phyloP scores from a whole-genome alignment of 2,329 filamentous ascomycete species.

The Cercospora sp. region DNA sequence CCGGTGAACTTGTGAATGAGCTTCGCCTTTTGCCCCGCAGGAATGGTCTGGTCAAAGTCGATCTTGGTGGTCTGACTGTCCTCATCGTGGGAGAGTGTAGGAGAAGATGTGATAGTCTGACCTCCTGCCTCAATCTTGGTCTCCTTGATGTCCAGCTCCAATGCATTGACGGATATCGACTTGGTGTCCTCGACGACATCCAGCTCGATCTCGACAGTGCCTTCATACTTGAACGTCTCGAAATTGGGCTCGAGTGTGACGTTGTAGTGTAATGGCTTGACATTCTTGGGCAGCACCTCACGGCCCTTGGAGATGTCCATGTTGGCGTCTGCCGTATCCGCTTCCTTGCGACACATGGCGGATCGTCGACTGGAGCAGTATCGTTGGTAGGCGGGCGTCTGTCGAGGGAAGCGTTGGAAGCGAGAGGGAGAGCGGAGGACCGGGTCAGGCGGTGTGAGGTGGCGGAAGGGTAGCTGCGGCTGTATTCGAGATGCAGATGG shows the following conservation, averaged over 20 bases:
- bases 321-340: constrained; percentile 57
- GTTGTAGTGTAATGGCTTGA: constrained; percentile 89
- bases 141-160: constrained; percentile 80
- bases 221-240: constrained; percentile 81
- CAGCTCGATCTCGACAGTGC: constrained; percentile 81
- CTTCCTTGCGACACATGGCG: constrained; percentile 66
- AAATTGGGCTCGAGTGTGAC: constrained; percentile 90
- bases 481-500: constrained; percentile 3
- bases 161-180: constrained; percentile 82
- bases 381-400: constrained; percentile 40
- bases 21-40: constrained; percentile 74
- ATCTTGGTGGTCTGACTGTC: constrained; percentile 80
- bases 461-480: not conserved
- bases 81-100: constrained; percentile 71
- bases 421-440: constrained; percentile 6
- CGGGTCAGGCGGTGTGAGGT: not conserved
- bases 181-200: constrained; percentile 82
- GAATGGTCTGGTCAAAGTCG: constrained; percentile 70
- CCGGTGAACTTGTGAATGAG: constrained; percentile 78
- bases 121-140: constrained; percentile 67
- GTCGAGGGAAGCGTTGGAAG: constrained; percentile 11
- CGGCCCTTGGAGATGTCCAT: constrained; percentile 66
- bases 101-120: constrained; percentile 60
- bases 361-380: constrained; percentile 74
- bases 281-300: constrained; percentile 86